Evolutionary conservation across 768 basidiomycete genomes (phyloP).

Genomic region (Gautieria morchelliformis): DNA sequence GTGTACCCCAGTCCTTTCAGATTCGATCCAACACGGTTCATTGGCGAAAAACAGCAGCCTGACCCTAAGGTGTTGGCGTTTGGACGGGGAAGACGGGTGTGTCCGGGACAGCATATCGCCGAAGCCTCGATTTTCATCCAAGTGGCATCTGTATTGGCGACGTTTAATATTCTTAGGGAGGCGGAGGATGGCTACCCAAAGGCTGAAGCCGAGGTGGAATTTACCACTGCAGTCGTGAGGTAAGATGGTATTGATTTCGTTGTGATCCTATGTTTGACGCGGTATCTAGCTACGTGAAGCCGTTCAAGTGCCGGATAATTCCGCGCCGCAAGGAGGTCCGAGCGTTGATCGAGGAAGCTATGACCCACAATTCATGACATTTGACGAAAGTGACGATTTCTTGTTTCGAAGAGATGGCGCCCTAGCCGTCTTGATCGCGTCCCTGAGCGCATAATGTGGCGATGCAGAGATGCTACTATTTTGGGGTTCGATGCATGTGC

Average conservation of each 20-base stretch:
- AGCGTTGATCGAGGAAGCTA: slow-evolving; percentile 1
- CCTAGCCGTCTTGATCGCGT: not conserved
- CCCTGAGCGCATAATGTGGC: not conserved
- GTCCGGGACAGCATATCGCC: slow-evolving; percentile 16
- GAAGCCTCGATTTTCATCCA: slow-evolving; percentile 13
- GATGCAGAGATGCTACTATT: not conserved
- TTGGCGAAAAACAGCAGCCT: slow-evolving; percentile 15
- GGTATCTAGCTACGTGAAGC: not conserved
- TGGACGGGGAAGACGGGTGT: slow-evolving; percentile 19
- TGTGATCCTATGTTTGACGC: not conserved
- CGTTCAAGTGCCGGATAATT: not conserved
- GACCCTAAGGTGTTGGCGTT: slow-evolving; percentile 15
- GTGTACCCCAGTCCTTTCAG: slow-evolving; percentile 24
- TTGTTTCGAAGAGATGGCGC: not conserved
- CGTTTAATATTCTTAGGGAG: slow-evolving; percentile 10
- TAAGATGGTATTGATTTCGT: not conserved
- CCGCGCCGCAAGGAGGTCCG: slow-evolving; percentile 1
- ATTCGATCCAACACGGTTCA: slow-evolving; percentile 31
- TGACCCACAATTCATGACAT: not conserved
- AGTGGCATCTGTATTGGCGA: slow-evolving; percentile 13
- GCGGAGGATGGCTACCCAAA: slow-evolving; percentile 14
- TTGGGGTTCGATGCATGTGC: not conserved
- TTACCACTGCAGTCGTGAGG: slow-evolving; percentile 6
- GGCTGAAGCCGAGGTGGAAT: not conserved
- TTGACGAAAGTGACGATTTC: not conserved